A percentile compares a stretch with the other conserved stretches of the same genome.
Evolutionary conservation across 768 basidiomycete genomes (phyloP).

Genomic region (Solioccasus polychromus): DNA sequence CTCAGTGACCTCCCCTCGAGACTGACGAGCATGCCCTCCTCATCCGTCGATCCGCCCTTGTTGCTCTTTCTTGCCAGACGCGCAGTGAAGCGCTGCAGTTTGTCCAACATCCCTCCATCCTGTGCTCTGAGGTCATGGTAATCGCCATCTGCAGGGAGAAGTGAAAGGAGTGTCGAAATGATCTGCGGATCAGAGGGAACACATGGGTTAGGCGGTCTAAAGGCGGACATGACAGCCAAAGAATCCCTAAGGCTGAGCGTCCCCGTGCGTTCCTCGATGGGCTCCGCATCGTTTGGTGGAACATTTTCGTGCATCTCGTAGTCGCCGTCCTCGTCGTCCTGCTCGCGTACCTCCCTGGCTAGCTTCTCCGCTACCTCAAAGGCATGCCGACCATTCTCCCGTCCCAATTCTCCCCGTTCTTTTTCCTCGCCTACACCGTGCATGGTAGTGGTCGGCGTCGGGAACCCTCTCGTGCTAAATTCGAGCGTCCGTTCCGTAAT

Average conservation of each 20-base stretch:
- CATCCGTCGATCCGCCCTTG: slow-evolving; percentile 34
- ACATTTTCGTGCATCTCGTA: slow-evolving; percentile 7
- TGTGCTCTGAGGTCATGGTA: slow-evolving; percentile 57
- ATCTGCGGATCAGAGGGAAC: slow-evolving; percentile 76
- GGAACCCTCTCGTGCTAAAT: slow-evolving; percentile 56
- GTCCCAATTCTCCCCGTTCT: slow-evolving; percentile 19
- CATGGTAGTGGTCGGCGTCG: slow-evolving; percentile 43
- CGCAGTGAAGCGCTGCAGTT: slow-evolving; percentile 70
- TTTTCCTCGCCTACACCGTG: slow-evolving; percentile 17
- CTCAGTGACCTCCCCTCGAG: slow-evolving; percentile 66
- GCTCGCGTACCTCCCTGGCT: slow-evolving; percentile 44
- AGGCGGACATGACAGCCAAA: slow-evolving; percentile 56
- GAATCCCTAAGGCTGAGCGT: slow-evolving; percentile 65
- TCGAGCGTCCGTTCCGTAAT: slow-evolving; percentile 95
- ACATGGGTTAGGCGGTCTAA: slow-evolving; percentile 83
- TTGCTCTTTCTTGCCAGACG: slow-evolving; percentile 33
- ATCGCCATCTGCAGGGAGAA: slow-evolving; percentile 55
- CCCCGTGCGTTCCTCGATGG: slow-evolving; percentile 60
- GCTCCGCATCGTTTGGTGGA: slow-evolving; percentile 13
- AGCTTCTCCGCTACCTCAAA: slow-evolving; percentile 55
- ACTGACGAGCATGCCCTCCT: slow-evolving; percentile 49
- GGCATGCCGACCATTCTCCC: slow-evolving; percentile 42
- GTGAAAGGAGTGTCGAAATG: slow-evolving; percentile 60
- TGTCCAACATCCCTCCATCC: slow-evolving; percentile 59
- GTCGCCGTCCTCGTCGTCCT: slow-evolving; percentile 17